Percentiles rank a stretch among this genome's conserved stretches.
These are phyloP conservation scores for Alopecurus myosuroides DNA, from an alignment of 176 grass and related monocot species.

Conservation along the genomic window DNA sequence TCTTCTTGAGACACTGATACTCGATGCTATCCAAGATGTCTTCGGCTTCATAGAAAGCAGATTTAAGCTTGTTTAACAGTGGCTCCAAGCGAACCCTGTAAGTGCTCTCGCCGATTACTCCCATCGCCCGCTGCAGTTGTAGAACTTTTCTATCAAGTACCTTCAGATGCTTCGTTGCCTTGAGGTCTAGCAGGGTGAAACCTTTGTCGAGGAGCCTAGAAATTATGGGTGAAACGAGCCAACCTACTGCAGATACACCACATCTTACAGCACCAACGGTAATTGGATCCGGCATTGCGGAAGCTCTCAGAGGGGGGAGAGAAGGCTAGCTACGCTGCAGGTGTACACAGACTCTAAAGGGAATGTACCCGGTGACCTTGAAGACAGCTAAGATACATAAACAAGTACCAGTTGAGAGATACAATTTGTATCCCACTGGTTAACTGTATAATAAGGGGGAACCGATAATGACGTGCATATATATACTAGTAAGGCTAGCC, in stretches of 20 bases:
- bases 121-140: background rate
- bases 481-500: too few species aligned
- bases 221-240: constrained; percentile 12
- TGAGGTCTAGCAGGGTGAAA: background rate
- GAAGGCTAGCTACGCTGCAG: background rate
- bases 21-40: constrained; percentile 19
- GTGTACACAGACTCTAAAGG: background rate
- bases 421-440: background rate
- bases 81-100: background rate
- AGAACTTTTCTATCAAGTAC: background rate
- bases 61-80: background rate
- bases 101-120: background rate
- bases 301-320: background rate
- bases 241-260: background rate
- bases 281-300: background rate
- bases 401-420: background rate
- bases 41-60: constrained; percentile 27
- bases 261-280: background rate
- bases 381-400: background rate
- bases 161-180: background rate
- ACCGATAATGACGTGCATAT: background rate
- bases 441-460: background rate
- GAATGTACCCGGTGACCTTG: background rate
- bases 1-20: background rate
- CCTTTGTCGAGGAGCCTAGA: background rate